Evolutionary conservation across 2,329 filamentous ascomycete species (phyloP).

Genomic region (Cylindrodendrum hubeiense): DNA sequence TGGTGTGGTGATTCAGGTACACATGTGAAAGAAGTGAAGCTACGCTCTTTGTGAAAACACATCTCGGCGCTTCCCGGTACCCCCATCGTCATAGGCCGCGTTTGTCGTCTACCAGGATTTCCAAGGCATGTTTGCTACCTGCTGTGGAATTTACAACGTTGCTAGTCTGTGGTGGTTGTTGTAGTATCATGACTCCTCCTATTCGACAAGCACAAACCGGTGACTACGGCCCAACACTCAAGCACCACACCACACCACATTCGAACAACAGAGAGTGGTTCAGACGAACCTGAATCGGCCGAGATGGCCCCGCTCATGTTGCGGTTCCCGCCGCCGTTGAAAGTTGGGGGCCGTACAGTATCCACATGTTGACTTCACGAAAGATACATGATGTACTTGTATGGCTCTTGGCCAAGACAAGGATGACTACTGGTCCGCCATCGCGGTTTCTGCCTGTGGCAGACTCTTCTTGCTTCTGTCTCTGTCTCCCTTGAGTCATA

Average conservation of each 20-base stretch:
- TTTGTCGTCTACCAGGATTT: background rate
- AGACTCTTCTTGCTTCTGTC: constrained; percentile 28
- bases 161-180: background rate
- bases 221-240: background rate
- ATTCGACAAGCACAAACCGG: constrained; percentile 1
- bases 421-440: constrained; percentile 27
- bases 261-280: background rate
- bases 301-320: constrained; percentile 17
- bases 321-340: constrained; percentile 15
- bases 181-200: background rate
- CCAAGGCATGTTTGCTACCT: background rate
- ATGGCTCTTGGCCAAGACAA: constrained; percentile 24
- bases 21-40: background rate
- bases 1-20: background rate
- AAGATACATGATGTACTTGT: constrained; percentile 30
- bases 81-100: background rate
- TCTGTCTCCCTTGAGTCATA: constrained; percentile 32
- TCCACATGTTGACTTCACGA: constrained; percentile 32
- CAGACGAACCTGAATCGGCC: constrained; percentile 15
- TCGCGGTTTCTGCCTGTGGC: constrained; percentile 40
- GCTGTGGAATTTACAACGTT: constrained; percentile 4
- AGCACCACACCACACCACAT: background rate
- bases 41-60: background rate
- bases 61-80: background rate
- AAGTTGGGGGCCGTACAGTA: constrained; percentile 33